These are phyloP conservation scores for Syzygium oleosum DNA, from an alignment of 345 rosid species.

Conservation along the genomic window DNA sequence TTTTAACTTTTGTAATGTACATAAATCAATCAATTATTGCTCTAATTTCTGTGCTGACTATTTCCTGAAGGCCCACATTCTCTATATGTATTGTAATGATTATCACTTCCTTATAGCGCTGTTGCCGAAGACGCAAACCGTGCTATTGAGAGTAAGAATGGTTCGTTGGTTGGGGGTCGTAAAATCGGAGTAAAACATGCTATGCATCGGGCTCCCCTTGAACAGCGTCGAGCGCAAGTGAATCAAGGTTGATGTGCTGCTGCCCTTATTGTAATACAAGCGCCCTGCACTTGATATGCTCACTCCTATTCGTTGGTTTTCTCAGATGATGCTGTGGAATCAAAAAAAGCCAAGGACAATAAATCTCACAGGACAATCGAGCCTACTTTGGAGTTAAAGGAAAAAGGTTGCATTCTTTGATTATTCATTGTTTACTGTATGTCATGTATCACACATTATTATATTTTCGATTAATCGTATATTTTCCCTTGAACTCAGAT, in stretches of 20 bases:
- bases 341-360: conserved; percentile 16
- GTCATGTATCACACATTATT: not conserved
- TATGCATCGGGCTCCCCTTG: conserved; percentile 60
- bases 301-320: conserved; percentile 1
- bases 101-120: conserved; percentile 39
- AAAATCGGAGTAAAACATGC: conserved; percentile 81
- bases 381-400: conserved; percentile 12
- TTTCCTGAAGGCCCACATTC: not conserved
- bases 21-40: not conserved
- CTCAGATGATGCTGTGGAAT: conserved; percentile 25
- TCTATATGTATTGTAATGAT: not conserved
- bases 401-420: conserved; percentile 16
- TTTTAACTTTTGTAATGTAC: not conserved
- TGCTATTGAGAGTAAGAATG: conserved; percentile 70
- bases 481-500: conserved; percentile 24
- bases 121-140: conserved; percentile 75
- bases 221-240: conserved; percentile 60
- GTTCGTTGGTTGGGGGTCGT: conserved; percentile 65
- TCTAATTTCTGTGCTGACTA: not conserved
- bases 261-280: not conserved
- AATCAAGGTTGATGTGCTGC: conserved; percentile 29
- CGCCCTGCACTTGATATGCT: not conserved
- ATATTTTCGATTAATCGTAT: not conserved
- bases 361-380: conserved; percentile 20
- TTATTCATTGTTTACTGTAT: not conserved